Evolutionary conservation across 192 early-diverging fungal genomes (phyloP), one percentile per base, ranked within the genome.

Genomic region (Entomortierella chlamydospora): DNA sequence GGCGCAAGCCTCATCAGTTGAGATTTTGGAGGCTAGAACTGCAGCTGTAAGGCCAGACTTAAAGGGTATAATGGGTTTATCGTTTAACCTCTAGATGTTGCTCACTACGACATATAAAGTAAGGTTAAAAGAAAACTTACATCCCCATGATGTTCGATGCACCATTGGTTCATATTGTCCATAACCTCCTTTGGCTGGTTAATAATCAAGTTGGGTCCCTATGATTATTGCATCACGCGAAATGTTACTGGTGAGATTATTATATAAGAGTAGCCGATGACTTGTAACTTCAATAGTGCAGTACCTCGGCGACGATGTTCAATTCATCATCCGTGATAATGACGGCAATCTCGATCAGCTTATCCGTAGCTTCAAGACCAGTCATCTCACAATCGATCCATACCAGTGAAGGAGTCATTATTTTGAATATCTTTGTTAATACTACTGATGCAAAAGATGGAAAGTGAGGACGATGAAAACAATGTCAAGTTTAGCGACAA

Each of bases 81-180:
- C 30, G 54, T 56, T 9, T 11, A 33, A 29, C n/a, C n/a, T n/a
- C n/a, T n/a, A n/a, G 39, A 41, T 41, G 39, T 13, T 41, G 7
- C 39, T 9, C 13, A 9, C 39, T 41, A 41, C 6, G 13, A 41
- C 39, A 55, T 25, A 30, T 8, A 57, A 17, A 57, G 15, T 33
- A 37, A 25, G 20, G 39, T 11, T 25, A 59, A 72, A 28, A 47
- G 50, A n/a, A 45, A 22, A 82, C 72, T 78, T 85, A 93, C 90
- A 39, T 86, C 76, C 20, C 94, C 93, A 72, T 99, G 97, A 58
- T 97, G 94, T 37, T 91, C 70, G 31, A 73, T 89, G 82, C 96
- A 95, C 96, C 97, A 99, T 31, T 93, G 92, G 62, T 94, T 86
- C 97, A 99, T 99, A 8, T 72, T 73, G 45, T 97, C 91, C 89